Base-by-base conservation (phyloP, 140 eudicot species). In the Senecio squalidus region DNA sequence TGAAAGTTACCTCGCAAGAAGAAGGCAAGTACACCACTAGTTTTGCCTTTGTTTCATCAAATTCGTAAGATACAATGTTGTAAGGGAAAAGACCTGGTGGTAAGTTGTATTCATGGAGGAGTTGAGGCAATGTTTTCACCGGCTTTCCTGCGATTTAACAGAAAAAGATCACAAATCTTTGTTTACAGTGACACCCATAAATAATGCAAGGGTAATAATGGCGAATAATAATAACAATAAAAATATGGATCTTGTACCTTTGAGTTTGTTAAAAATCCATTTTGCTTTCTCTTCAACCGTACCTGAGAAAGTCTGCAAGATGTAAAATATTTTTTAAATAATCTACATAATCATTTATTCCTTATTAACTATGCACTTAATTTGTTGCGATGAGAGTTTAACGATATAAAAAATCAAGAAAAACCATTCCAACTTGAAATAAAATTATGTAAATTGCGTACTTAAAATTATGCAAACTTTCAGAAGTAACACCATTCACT, bases 191-290 rank as follows among this genome's bases (percentile, higher is more conserved):
- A n/a, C n/a, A n/a, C n/a, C n/a, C n/a, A n/a, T n/a, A n/a, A n/a
- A n/a, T n/a, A n/a, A n/a, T n/a, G n/a, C n/a, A n/a, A n/a, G n/a
- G n/a, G n/a, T n/a, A n/a, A n/a, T n/a, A n/a, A 13, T 2, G 18
- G 9, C 9, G 8, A 43, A 18, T 3, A 43, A 43, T 11, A 43
- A 9, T 3, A 4, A 11, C 5, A 43, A 43, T 15, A 1, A 18
- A 3, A 16, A 43, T 43, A 5, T 24, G 10, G 57, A 23, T 20
- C 30, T 44, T 33, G 58, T 58, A 72, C 89, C 89, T 76, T 82
- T 82, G 33, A 82, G 70, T 72, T 82, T 82, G 78, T 78, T 71
- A 43, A 82, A 82, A 45, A 82, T 47, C 89, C 89, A 82, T 71
- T 82, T 82, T 40, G 84, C 89, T 63, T 82, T 82, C 64, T 78